Evolutionary conservation across 179 eudicot genomes (phyloP).

Genomic region (Vitellaria paradoxa): DNA sequence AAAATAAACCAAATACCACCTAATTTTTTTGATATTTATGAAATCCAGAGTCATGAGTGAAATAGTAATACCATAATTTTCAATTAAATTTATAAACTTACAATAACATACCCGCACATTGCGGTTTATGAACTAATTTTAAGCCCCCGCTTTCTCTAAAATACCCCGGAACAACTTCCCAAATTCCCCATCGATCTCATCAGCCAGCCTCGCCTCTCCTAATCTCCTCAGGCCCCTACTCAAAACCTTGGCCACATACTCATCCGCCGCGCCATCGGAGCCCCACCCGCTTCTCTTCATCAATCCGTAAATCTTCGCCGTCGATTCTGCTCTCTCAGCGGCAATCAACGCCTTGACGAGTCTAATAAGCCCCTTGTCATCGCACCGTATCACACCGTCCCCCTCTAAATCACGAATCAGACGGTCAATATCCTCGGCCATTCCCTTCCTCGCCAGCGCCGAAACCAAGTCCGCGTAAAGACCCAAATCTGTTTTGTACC

Average conservation of each 20-base stretch:
- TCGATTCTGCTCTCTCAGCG: conserved; percentile 51
- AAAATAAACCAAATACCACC: too few species aligned
- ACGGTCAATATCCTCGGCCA: conserved; percentile 56
- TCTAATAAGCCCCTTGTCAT: conserved; percentile 56
- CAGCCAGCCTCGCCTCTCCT: conserved; percentile 56
- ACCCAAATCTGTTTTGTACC: conserved; percentile 44
- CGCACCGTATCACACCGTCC: conserved; percentile 39
- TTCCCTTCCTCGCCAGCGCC: conserved; percentile 39
- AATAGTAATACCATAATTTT: too few species aligned
- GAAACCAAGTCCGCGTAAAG: conserved; percentile 45
- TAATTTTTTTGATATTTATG: too few species aligned
- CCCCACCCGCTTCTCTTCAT: conserved; percentile 84
- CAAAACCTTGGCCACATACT: conserved; percentile 78
- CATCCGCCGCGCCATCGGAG: conserved; percentile 42
- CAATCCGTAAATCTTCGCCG: conserved; percentile 66
- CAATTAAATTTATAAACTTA: too few species aligned
- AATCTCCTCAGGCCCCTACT: conserved; percentile 63
- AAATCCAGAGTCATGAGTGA: too few species aligned
- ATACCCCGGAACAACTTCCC: conserved; percentile 29
- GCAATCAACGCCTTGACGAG: conserved; percentile 58
- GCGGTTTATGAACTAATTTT: neutral
- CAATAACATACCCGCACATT: too few species aligned
- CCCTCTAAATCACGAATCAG: conserved; percentile 42
- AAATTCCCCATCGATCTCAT: conserved; percentile 56
- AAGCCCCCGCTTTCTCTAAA: conserved; percentile 23